Evolutionary conservation across 2,329 filamentous ascomycete genomes (phyloP).

Genomic region (Tothia fuscella): DNA sequence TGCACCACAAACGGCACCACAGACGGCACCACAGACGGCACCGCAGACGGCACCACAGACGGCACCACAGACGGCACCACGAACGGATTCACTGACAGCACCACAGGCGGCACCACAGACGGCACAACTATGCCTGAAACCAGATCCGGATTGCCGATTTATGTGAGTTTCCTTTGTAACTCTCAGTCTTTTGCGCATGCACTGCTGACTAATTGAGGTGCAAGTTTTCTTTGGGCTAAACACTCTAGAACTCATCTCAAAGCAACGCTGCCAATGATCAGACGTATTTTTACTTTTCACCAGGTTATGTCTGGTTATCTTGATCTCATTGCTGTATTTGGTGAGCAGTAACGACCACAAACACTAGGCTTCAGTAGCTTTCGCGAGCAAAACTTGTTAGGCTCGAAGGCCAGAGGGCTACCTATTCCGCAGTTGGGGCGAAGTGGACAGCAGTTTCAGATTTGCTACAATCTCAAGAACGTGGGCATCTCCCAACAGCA

Average conservation of each 20-base stretch:
- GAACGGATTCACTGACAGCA: too few relatives aligned
- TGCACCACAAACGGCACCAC: too few relatives aligned
- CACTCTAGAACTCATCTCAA: slow-evolving; percentile 15
- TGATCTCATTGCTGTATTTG: slow-evolving; percentile 30
- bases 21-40: too few relatives aligned
- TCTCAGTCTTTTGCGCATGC: neutral
- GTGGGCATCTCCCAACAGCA: slow-evolving; percentile 14
- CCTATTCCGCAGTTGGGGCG: slow-evolving; percentile 18
- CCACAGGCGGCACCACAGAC: too few relatives aligned
- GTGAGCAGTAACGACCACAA: slow-evolving; percentile 18
- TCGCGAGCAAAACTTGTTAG: slow-evolving; percentile 21
- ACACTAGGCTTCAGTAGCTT: slow-evolving; percentile 28
- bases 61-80: too few relatives aligned
- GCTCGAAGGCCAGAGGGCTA: slow-evolving; percentile 10
- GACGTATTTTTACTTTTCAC: slow-evolving; percentile 19
- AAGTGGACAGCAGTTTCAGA: slow-evolving; percentile 25
- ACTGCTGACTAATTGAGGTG: neutral
- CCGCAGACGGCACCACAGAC: too few relatives aligned
- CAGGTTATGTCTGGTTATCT: slow-evolving; percentile 31
- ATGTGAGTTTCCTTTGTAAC: too few relatives aligned
- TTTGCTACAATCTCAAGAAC: slow-evolving; percentile 26
- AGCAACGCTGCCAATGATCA: slow-evolving; percentile 14
- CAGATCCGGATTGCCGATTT: slow-evolving; percentile 18
- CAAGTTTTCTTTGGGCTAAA: slow-evolving; percentile 16
- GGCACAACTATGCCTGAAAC: too few relatives aligned